A percentile compares a stretch with the other conserved stretches of the same genome.
phyloP scores from a whole-genome alignment of 2,329 filamentous ascomycete genomes.

The Diaporthe sp. region DNA sequence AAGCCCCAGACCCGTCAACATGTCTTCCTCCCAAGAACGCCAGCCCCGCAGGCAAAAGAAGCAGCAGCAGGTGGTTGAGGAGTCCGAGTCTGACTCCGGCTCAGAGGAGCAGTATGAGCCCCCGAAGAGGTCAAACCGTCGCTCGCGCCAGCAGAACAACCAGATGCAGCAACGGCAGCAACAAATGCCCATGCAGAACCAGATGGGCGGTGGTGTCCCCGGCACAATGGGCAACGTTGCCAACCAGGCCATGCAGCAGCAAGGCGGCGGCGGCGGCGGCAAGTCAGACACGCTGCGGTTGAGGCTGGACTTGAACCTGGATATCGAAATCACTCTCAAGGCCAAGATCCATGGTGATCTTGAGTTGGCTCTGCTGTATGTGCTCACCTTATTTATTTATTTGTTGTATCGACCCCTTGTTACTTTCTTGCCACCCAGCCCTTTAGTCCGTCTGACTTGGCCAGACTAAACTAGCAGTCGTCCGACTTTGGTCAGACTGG shows the following conservation, averaged over 20 bases:
- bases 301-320: conserved; percentile 81
- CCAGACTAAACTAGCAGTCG: no score
- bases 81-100: conserved; percentile 48
- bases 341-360: conserved; percentile 87
- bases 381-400: conserved; percentile 36
- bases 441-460: no score
- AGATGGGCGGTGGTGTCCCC: conserved; percentile 51
- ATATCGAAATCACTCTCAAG: conserved; percentile 87
- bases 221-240: conserved; percentile 54
- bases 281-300: conserved; percentile 77
- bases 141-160: conserved; percentile 40
- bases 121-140: conserved; percentile 41
- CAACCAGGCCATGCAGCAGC: conserved; percentile 49
- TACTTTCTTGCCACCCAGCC: conserved; percentile 23
- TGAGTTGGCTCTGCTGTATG: conserved; percentile 75
- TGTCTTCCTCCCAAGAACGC: conserved; percentile 48
- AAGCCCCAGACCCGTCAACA: conserved; percentile 33
- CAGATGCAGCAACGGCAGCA: conserved; percentile 45
- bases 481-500: no score
- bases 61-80: conserved; percentile 43
- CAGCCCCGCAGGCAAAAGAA: conserved; percentile 42
- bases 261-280: conserved; percentile 46
- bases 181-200: conserved; percentile 50
- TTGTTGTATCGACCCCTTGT: conserved; percentile 4
- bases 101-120: conserved; percentile 44